Evolutionary conservation across 768 basidiomycete species (phyloP).

Genomic region (Lactarius hatsudake): DNA sequence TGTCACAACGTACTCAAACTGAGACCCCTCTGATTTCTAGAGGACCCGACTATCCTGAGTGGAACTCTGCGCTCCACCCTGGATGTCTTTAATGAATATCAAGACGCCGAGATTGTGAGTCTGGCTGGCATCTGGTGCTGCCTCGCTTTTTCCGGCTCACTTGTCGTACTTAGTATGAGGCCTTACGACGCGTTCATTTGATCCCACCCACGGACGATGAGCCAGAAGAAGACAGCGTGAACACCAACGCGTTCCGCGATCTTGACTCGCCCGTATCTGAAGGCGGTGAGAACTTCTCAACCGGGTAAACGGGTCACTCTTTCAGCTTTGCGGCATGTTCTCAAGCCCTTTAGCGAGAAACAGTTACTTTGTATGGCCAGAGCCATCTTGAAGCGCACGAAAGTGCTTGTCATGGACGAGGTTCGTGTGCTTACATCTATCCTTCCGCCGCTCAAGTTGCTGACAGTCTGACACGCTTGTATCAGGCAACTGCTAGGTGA

Average conservation of each 20-base stretch:
- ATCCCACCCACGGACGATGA: slow-evolving; percentile 56
- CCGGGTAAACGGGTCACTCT: slow-evolving; percentile 49
- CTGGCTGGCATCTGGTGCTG: background rate
- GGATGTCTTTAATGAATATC: slow-evolving; percentile 84
- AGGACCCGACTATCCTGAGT: slow-evolving; percentile 87
- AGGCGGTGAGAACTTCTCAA: slow-evolving; percentile 88
- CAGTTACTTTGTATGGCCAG: slow-evolving; percentile 89
- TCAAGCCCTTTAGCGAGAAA: slow-evolving; percentile 52
- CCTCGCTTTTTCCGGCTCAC: background rate
- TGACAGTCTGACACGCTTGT: background rate
- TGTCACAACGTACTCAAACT: background rate
- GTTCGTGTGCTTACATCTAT: slow-evolving; percentile 34
- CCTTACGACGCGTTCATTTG: slow-evolving; percentile 74
- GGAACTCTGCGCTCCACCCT: slow-evolving; percentile 78
- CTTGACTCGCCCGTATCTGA: slow-evolving; percentile 74
- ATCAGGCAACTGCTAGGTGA: slow-evolving; percentile 66
- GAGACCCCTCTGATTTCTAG: slow-evolving; percentile 37
- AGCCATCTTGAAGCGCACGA: slow-evolving; percentile 76
- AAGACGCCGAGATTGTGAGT: slow-evolving; percentile 76
- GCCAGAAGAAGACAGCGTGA: slow-evolving; percentile 50
- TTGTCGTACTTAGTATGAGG: slow-evolving; percentile 58
- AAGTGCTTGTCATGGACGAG: slow-evolving; percentile 82
- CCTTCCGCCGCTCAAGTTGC: background rate
- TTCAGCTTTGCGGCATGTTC: slow-evolving; percentile 1
- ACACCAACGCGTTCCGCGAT: slow-evolving; percentile 73